These are phyloP conservation scores for Plasmodium knowlesi DNA, from an alignment of 169 alveolate genomes.

Conservation along the genomic window DNA sequence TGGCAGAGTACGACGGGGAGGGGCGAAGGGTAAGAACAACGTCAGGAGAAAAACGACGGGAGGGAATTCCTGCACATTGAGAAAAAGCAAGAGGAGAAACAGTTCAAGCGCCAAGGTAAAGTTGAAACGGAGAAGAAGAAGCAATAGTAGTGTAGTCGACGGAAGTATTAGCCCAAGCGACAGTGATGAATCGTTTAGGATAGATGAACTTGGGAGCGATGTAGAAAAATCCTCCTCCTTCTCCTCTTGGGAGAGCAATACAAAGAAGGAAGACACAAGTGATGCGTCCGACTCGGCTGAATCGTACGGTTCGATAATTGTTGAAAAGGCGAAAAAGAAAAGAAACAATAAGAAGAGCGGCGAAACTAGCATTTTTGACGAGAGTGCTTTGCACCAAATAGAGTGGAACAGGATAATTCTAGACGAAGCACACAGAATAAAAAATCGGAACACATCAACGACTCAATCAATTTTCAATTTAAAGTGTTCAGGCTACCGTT, in stretches of 20 bases:
- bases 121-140: not conserved
- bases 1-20: not conserved
- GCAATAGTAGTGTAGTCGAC: not conserved
- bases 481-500: conserved; percentile 87
- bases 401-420: conserved; percentile 91
- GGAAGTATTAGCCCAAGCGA: conserved; percentile 44
- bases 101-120: not conserved
- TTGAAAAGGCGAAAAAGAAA: conserved; percentile 5
- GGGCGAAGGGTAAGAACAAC: not conserved
- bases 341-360: not conserved
- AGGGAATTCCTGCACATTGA: not conserved
- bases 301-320: conserved; percentile 55
- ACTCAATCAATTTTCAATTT: conserved; percentile 82
- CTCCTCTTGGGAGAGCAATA: not conserved
- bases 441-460: conserved; percentile 93
- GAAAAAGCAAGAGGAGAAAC: conserved; percentile 4
- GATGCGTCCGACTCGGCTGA: not conserved
- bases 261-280: not conserved
- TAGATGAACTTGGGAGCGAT: conserved; percentile 2
- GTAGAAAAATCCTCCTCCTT: not conserved
- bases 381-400: conserved; percentile 76
- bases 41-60: conserved; percentile 7
- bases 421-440: conserved; percentile 98
- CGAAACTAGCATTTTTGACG: conserved; percentile 76
- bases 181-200: conserved; percentile 23